Base-by-base conservation (phyloP, 495 filamentous ascomycete species). In the Ascodesmis nigricans region DNA sequence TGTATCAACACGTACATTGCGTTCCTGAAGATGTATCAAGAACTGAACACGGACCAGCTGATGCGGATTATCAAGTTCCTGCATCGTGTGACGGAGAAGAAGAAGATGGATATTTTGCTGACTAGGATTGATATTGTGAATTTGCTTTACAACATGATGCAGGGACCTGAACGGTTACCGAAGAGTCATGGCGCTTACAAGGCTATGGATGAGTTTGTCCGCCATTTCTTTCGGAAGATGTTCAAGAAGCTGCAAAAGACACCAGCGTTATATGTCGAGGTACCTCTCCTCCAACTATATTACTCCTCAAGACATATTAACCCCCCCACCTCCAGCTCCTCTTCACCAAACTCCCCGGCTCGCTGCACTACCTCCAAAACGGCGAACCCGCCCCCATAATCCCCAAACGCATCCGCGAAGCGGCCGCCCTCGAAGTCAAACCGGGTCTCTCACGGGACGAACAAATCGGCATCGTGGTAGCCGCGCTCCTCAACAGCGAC, bases 11-110 rank as follows among this genome's bases (percentile, higher is more conserved):
- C 87, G 0, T 99, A 87, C 44, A 64, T 93, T 23, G 53, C 65
- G 5, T 81, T 93, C 41, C 70, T 74, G 3, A 65, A 63, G 30
- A 87, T 65, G 53, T 93, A 91, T 50, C 63, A 62, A 16, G 87
- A 95, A 39, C 62, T 99, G n/a, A 61, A 69, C 38, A 58, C 68
- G 1, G 61, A 69, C 25, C 90, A 95, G 52, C 58, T 93, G 31
- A 99, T 97, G 57, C 71, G 90, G 3, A 78, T 75, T 15, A 84
- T 95, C 55, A 78, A 87, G 5, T 95, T 87, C 46, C 84, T 99
- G 54, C 84, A 95, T 43, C 73, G 87, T 1, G 67, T 91, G 26
- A 83, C 81, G 3, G 93, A 93, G 63, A 95, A 93, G 56, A 73
- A 81, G 47, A 79, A 91, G 28, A 71, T 87, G 60, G 73, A 71